Conservation (phyloP, 495 filamentous ascomycete genomes). For the Chaetomium cochliodes region DNA sequence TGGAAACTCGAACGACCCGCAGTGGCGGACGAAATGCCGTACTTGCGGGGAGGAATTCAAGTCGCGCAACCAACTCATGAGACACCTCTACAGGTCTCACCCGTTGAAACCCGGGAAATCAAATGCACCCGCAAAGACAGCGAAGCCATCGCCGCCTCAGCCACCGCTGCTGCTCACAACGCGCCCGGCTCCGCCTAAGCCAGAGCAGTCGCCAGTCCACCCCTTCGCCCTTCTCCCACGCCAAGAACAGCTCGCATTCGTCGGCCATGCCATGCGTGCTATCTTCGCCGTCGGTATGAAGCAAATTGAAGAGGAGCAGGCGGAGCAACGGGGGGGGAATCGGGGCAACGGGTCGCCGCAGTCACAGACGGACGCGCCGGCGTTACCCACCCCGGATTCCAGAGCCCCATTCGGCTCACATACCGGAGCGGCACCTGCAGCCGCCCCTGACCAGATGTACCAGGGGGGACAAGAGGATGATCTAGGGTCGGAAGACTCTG, state of each 20-base stretch:
- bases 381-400: not conserved
- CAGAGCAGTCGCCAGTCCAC: not conserved
- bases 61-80: conserved; percentile 17
- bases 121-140: not conserved
- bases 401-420: not conserved
- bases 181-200: not conserved
- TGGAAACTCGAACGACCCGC: not conserved
- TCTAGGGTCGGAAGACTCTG: conserved; percentile 2
- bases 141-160: not conserved
- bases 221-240: not conserved
- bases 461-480: not conserved
- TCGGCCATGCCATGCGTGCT: not conserved
- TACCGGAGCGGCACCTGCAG: not conserved
- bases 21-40: conserved; percentile 11
- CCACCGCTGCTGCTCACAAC: not conserved
- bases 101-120: not conserved
- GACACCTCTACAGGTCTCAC: conserved; percentile 6
- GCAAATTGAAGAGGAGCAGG: not conserved
- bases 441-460: not conserved
- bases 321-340: not conserved
- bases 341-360: not conserved
- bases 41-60: conserved; percentile 4
- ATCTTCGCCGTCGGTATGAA: not conserved
- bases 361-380: not conserved
- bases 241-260: not conserved